Evolutionary conservation across 352 stramenopile genomes (phyloP), one percentile per base, ranked within the genome.

Genomic region (Chrysophaeum taylorii): DNA sequence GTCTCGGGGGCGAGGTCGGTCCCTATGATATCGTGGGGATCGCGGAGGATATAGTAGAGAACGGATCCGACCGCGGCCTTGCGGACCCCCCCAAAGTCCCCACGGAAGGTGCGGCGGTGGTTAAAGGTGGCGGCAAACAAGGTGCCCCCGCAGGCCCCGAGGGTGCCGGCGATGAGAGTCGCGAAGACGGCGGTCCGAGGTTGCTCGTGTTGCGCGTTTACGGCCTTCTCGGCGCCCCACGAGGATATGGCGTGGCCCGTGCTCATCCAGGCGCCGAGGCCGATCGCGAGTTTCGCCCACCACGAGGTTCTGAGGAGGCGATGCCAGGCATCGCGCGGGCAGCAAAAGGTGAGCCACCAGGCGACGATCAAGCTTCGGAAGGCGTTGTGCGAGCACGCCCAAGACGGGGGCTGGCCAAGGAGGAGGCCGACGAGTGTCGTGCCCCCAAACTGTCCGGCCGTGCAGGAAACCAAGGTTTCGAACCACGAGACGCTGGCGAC

Each of bases 221-320:
- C 1, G 2, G 57, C 57, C 57, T 66, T 66, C 33, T 66, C 57
- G 2, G 27, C 31, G 57, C 57, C 57, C 57, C 57, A 66, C 2
- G 57, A 66, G 9, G 57, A 45, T 2, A 45, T 31, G 33, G 57
- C 57, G 57, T 66, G 57, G 57, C 33, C 57, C 1, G 31, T 33
- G 1, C 16, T 35, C 9, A 66, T 31, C 57, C 12, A 7, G 16
- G 57, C 57, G 2, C 57, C 57, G 9, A 64, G 27, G 12, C 12
- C 33, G 25, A 33, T 33, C 18, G 33, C 25, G 50, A 62, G 50
- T 9, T 31, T 25, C 5, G 38, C 1, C 27, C 7, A 25, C 4
- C 21, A 7, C 4, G 50, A 62, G n/a, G 14, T 29, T n/a, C 50
- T 25, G n/a, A 37, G 4, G 4, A 31, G 27, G 25, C 15, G 14